Evolutionary conservation across 2,329 filamentous ascomycete genomes (phyloP), one percentile per base, ranked within the genome.

Genomic region (Ophiostoma pallidulum): DNA sequence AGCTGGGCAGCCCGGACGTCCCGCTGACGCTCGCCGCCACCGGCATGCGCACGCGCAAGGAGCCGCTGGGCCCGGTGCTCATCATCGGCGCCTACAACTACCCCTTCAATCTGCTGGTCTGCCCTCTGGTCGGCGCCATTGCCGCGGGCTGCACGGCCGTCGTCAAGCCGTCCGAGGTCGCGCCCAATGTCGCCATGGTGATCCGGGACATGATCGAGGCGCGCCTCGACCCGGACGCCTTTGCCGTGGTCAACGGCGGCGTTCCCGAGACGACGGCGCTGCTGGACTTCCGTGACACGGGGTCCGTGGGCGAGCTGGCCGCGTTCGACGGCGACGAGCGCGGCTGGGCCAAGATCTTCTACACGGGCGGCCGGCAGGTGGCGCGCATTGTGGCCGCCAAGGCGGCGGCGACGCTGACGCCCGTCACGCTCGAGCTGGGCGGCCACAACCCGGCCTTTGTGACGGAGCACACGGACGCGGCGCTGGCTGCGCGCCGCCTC

Each of bases 311-410:
- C 24, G 32, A 42, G 16, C 45, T 46, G 14, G 50, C 37, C 13
- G 35, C 29, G n/a, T 18, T 43, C 29, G 48, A 50, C 22, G 48
- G 41, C 39, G 50, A 50, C 18, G 45, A 53, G 37, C 49, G 35
- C 36, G 91, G 91, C 65, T 98, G 90, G 84, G 90, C 94, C 69
- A 97, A 96, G 76, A 94, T 98, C 60, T 90, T 92, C 72, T 98
- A 95, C 70, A 98, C 92, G 1, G 92, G 92, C 47, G 82, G 80
- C 58, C 75, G 76, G 45, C 69, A 63, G 24, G 88, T 96, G 16
- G 92, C 86, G 60, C 88, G 83, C 61, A 90, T 97, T 59, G 82
- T 97, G 45, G 78, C 87, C 41, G 82, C 90, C 64, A 95, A 94
- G 64, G 92, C 91, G 0, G 91, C 92, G 51, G 80, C 88, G 61